A percentile compares a stretch with the other conserved stretches of the same genome.
phyloP scores from a whole-genome alignment of 2,329 filamentous ascomycete genomes.

The Arthrobotrys megalospora region DNA sequence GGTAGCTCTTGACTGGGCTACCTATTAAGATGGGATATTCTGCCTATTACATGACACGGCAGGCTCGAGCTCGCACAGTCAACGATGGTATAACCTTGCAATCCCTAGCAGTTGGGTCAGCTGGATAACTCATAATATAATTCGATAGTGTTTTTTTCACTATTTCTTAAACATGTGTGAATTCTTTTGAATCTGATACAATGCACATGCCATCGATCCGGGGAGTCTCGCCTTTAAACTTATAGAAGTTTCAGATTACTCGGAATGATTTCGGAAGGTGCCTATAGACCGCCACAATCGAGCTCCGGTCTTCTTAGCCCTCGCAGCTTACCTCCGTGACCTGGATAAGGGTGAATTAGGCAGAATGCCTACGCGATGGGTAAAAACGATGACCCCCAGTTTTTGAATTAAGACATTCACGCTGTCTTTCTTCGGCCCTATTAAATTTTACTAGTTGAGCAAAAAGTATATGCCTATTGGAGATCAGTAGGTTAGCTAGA shows the following conservation, averaged over 20 bases:
- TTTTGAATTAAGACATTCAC: conserved; percentile 27
- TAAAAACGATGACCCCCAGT: conserved; percentile 32
- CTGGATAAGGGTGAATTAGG: conserved; percentile 55
- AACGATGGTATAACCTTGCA: conserved; percentile 22
- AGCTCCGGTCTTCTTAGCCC: conserved; percentile 42
- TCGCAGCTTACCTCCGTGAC: conserved; percentile 16
- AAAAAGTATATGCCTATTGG: conserved; percentile 14
- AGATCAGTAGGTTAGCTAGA: neutral
- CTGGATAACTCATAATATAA: conserved; percentile 33
- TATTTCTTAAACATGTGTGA: neutral
- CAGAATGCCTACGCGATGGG: conserved; percentile 51
- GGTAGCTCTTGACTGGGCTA: conserved; percentile 2
- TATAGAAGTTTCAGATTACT: conserved; percentile 28
- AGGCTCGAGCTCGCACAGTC: neutral
- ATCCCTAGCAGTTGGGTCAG: conserved; percentile 45
- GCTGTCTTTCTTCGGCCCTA: conserved; percentile 1
- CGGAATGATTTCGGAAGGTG: conserved; percentile 61
- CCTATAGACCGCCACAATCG: conserved; percentile 38
- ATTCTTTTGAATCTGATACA: conserved; percentile 14
- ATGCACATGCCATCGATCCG: conserved; percentile 45
- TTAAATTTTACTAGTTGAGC: neutral
- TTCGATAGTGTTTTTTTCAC: neutral
- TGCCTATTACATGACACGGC: conserved; percentile 36
- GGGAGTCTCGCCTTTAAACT: conserved; percentile 42
- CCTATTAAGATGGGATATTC: conserved; percentile 30